Conservation (phyloP, 164 flowering plant species). For the Aristolochia fimbriata region DNA sequence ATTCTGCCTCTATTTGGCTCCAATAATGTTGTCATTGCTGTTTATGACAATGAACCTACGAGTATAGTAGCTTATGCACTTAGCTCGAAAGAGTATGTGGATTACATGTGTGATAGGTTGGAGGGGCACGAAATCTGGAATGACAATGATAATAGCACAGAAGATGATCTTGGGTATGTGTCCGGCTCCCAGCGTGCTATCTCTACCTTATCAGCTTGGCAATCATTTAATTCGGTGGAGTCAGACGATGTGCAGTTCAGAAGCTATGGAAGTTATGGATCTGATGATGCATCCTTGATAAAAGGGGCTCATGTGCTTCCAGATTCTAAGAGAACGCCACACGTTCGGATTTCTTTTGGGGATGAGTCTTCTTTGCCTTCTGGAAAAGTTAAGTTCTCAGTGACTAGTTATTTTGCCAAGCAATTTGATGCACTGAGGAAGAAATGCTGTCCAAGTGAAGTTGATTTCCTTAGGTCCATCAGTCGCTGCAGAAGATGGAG, state of each 20-base stretch:
- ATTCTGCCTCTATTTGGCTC: slow-evolving; percentile 47
- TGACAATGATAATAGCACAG: slow-evolving; percentile 17
- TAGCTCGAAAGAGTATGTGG: slow-evolving; percentile 61
- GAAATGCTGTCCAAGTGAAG: slow-evolving; percentile 65
- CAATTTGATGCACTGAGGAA: slow-evolving; percentile 62
- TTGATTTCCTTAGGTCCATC: slow-evolving; percentile 60
- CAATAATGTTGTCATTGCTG: slow-evolving; percentile 58
- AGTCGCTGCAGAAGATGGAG: slow-evolving; percentile 75
- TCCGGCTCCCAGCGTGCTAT: slow-evolving; percentile 10
- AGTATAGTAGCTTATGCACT: slow-evolving; percentile 91
- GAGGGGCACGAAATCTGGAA: slow-evolving; percentile 27
- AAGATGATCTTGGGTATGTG: slow-evolving; percentile 15
- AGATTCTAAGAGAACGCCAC: slow-evolving; percentile 57
- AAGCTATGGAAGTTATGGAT: slow-evolving; percentile 54
- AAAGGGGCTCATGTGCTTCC: slow-evolving; percentile 24
- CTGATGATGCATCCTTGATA: slow-evolving; percentile 47
- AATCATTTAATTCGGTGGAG: slow-evolving; percentile 54
- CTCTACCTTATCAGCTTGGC: slow-evolving; percentile 43
- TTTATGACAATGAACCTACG: slow-evolving; percentile 85
- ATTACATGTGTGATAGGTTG: slow-evolving; percentile 43
- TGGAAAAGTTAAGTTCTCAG: slow-evolving; percentile 59
- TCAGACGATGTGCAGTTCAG: slow-evolving; percentile 43
- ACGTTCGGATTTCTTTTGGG: slow-evolving; percentile 49
- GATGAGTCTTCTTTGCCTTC: slow-evolving; percentile 43
- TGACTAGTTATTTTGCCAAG: slow-evolving; percentile 68